phyloP scores from a whole-genome alignment of 192 early-diverging fungal species.

The Neocallimastix lanati region DNA sequence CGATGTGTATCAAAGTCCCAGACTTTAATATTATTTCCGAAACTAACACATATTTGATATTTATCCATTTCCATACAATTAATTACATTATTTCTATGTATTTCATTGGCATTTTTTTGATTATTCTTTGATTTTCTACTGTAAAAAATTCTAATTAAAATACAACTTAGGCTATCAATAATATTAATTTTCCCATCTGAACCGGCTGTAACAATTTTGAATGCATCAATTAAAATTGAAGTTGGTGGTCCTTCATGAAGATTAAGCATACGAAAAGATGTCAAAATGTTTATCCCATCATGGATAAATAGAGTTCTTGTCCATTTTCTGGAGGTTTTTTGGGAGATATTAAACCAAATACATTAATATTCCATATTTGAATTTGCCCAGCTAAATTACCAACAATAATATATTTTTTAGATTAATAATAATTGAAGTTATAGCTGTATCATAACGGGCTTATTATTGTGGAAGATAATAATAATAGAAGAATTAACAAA shows the following conservation, averaged over 20 bases:
- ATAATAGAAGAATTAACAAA: too few relatives aligned
- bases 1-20: background rate
- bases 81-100: background rate
- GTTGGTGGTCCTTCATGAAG: background rate
- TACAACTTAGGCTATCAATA: background rate
- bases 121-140: background rate
- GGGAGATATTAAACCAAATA: background rate
- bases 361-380: background rate
- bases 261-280: background rate
- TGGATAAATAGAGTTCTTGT: background rate
- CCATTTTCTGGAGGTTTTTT: background rate
- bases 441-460: background rate
- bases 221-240: background rate
- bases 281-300: background rate
- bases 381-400: background rate
- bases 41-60: background rate
- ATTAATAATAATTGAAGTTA: background rate
- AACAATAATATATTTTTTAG: background rate
- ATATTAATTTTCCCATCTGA: background rate
- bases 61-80: background rate
- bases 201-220: background rate
- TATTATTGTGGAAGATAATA: too few relatives aligned
- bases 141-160: background rate
- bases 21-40: background rate
- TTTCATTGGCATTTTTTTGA: background rate